These are phyloP conservation scores for Jamesozyma gamospora DNA, from an alignment of 805 yeast species.

Conservation along the genomic window DNA sequence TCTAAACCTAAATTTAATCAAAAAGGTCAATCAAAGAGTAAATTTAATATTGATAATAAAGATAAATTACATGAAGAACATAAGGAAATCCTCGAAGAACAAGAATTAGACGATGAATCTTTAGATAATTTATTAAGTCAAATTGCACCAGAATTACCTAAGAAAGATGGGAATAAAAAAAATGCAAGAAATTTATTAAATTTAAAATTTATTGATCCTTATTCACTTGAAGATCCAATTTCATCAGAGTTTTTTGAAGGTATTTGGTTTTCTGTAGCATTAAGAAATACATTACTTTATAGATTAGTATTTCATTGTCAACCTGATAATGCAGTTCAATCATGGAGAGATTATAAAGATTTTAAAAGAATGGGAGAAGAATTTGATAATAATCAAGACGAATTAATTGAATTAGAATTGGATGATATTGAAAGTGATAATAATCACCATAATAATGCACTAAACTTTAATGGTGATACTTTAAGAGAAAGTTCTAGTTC, in stretches of 20 bases:
- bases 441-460: background rate
- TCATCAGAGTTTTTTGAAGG: constrained; percentile 76
- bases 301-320: constrained; percentile 85
- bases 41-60: background rate
- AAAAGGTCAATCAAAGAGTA: background rate
- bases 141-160: constrained; percentile 11
- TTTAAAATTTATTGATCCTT: constrained; percentile 65
- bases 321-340: constrained; percentile 83
- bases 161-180: constrained; percentile 5
- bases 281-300: constrained; percentile 71
- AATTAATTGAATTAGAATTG: constrained; percentile 23
- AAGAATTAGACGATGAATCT: constrained; percentile 23
- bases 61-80: constrained; percentile 8
- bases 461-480: background rate
- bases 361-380: constrained; percentile 51
- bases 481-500: background rate
- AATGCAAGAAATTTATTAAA: constrained; percentile 19
- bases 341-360: constrained; percentile 84
- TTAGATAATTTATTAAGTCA: constrained; percentile 24
- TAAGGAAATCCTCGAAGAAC: constrained; percentile 14
- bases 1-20: constrained; percentile 2
- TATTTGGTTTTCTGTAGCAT: constrained; percentile 73
- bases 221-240: constrained; percentile 79
- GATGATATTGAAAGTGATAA: background rate
- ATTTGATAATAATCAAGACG: constrained; percentile 32